Evolutionary conservation across 495 filamentous ascomycete genomes (phyloP), one percentile per base, ranked within the genome.

Genomic region (Opeltia flavorubescens): DNA sequence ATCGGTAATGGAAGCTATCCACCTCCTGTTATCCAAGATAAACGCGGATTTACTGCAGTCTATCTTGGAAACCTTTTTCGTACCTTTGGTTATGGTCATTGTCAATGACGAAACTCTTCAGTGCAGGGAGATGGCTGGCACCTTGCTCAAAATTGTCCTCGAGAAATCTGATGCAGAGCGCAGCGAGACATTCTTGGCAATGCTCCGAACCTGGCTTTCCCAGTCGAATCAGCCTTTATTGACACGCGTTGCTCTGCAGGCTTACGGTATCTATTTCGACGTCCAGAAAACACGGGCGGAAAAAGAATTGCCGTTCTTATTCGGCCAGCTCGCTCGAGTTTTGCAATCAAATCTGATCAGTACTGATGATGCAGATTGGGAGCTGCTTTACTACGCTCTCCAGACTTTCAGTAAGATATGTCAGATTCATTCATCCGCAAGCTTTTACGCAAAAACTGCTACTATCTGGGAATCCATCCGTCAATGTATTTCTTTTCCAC

Each of bases 1-100:
- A 51, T 95, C 87, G 0, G 81, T 94, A 21, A 83, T 98, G 74
- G 91, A 98, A 63, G 76, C 84, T 26, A 71, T 94, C 40, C 77
- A 95, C 57, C 68, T 89, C 41, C 65, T 98, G 13, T 63, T 95
- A 15, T 78, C 78, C 24, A 96, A 94, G 61, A 77, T 86, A 6
- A 78, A 80, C 5, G 76, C 84, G 17, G 80, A 87, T 26, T 70
- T 89, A 30, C 73, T 85, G 4, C 86, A 94, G 57, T 83, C 94
- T 45, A 75, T 94, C 27, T 66, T 87, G 3, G 76, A 71, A 23
- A 83, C 77, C 11, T 86, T 89, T 61, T 95, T 95, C 64, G 68
- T 89, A 15, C 87, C 89, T 1, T 61, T 98, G 15, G 76, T 95
- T 18, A 79, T 94, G 60, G 77, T 83, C 15, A 74, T 95, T 56